These are phyloP conservation scores for Serendipita sp. DNA, from an alignment of 1,284 basidiomycete genomes.

Conservation along the genomic window DNA sequence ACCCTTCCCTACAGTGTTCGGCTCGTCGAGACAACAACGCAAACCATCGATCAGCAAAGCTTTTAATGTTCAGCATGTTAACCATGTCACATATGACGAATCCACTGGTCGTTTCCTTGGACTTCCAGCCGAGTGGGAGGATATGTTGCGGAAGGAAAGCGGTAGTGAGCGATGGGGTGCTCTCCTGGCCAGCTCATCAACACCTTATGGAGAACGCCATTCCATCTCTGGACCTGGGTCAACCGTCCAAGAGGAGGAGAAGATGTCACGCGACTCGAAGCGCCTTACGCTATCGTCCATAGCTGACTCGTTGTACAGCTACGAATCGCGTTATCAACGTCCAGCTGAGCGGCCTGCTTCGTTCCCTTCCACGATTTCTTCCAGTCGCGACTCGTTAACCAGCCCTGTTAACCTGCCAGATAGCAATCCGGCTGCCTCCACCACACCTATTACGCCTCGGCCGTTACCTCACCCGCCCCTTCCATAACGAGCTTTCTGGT, in stretches of 20 bases:
- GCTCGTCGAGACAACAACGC: neutral
- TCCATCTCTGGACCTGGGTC: neutral
- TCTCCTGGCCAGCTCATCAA: neutral
- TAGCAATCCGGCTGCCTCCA: neutral
- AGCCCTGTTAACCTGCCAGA: neutral
- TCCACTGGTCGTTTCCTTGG: neutral
- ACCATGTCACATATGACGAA: slow-evolving; percentile 3
- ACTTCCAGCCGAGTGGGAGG: neutral
- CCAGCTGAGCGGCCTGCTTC: neutral
- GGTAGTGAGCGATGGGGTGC: neutral
- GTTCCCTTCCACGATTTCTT: neutral
- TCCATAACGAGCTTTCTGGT: neutral
- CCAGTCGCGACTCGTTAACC: neutral
- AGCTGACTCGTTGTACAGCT: neutral
- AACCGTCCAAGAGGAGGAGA: neutral
- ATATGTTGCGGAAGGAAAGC: neutral
- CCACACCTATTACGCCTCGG: neutral
- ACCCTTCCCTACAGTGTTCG: neutral
- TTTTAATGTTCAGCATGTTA: neutral
- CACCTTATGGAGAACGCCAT: neutral
- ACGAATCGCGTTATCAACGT: neutral
- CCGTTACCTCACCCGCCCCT: neutral
- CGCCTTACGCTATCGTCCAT: neutral
- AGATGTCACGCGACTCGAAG: neutral
- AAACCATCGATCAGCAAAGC: neutral